phyloP scores from a whole-genome alignment of 2,329 filamentous ascomycete species.

The Atkinsonella hypoxylon region DNA sequence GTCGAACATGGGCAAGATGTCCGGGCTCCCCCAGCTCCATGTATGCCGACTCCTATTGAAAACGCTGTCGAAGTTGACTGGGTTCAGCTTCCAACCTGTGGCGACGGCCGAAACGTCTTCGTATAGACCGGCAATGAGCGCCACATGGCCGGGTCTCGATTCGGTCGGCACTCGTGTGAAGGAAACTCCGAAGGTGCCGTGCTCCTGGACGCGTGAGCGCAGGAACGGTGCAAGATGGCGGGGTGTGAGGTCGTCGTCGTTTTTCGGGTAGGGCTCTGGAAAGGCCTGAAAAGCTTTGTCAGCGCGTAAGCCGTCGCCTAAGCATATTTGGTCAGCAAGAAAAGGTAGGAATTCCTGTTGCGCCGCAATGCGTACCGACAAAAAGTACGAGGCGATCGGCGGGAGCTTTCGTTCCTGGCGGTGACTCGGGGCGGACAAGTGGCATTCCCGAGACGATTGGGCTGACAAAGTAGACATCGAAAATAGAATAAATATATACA shows the following conservation, averaged over 20 bases:
- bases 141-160: conserved; percentile 91
- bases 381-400: conserved; percentile 68
- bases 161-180: conserved; percentile 96
- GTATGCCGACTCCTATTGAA: conserved; percentile 96
- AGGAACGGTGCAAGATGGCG: conserved; percentile 83
- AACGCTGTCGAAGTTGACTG: conserved; percentile 95
- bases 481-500: conserved; percentile 89
- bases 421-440: conserved; percentile 58
- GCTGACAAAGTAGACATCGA: conserved; percentile 97
- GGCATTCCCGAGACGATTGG: conserved; percentile 95
- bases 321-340: not conserved
- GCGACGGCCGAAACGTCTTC: conserved; percentile 96
- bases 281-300: conserved; percentile 96
- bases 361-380: conserved; percentile 65
- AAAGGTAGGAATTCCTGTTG: not conserved
- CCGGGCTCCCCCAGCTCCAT: conserved; percentile 98
- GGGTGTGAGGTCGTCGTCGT: conserved; percentile 53
- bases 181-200: conserved; percentile 93
- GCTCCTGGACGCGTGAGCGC: conserved; percentile 73
- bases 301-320: conserved; percentile 83
- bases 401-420: conserved; percentile 51
- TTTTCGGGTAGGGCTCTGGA: conserved; percentile 67
- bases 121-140: conserved; percentile 89
- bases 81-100: conserved; percentile 97
- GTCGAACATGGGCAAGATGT: conserved; percentile 96